Conservation (phyloP, 2,329 filamentous ascomycete genomes). For the Aureobasidium musti region DNA sequence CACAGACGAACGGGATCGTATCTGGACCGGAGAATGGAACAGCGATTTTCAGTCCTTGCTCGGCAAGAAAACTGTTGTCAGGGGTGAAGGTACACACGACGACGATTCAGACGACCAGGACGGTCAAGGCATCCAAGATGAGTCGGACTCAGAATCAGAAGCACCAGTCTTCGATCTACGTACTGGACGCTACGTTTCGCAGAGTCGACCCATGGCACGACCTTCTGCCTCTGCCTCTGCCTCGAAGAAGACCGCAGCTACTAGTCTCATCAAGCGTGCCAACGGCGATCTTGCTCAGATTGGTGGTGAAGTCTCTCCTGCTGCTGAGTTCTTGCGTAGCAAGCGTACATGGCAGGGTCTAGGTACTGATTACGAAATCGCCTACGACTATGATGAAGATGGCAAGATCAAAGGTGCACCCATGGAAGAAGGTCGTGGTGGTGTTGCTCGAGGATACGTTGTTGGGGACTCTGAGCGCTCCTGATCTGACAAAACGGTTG, state of each 20-base stretch:
- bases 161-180: conserved; percentile 90
- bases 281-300: conserved; percentile 76
- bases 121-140: conserved; percentile 60
- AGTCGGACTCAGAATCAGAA: conserved; percentile 68
- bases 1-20: conserved; percentile 69
- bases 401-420: conserved; percentile 58
- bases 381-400: conserved; percentile 59
- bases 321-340: conserved; percentile 80
- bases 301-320: conserved; percentile 85
- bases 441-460: conserved; percentile 84
- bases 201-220: conserved; percentile 69
- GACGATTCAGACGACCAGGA: conserved; percentile 45
- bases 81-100: conserved; percentile 34
- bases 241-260: conserved; percentile 17
- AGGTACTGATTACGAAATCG: conserved; percentile 76
- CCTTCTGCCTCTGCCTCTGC: conserved; percentile 27
- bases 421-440: conserved; percentile 83
- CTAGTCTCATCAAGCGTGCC: conserved; percentile 61
- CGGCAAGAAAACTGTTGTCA: conserved; percentile 39
- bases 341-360: conserved; percentile 89
- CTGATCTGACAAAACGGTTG: neutral
- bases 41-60: conserved; percentile 77
- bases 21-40: conserved; percentile 89
- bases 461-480: conserved; percentile 58
- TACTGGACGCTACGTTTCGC: conserved; percentile 78